Percentiles rank a stretch among this genome's conserved stretches.
Conservation (phyloP, 2,329 filamentous ascomycete species). For the Pseudocercospora crystallina region DNA sequence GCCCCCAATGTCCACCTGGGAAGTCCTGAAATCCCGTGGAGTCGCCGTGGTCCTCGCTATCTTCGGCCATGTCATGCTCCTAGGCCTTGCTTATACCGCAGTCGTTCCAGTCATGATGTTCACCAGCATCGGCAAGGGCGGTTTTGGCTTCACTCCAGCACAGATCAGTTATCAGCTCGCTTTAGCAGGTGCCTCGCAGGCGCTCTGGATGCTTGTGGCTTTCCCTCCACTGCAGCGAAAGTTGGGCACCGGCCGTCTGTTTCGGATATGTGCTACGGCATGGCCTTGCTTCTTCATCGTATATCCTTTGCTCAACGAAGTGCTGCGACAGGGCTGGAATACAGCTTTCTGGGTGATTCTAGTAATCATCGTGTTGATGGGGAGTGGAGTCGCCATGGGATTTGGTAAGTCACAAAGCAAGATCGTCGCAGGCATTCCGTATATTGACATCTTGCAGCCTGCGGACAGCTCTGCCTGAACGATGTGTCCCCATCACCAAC, state of each 20-base stretch:
- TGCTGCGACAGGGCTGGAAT: slow-evolving; percentile 52
- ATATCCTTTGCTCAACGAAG: slow-evolving; percentile 55
- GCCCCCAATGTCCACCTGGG: slow-evolving; percentile 47
- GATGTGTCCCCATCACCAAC: slow-evolving; percentile 66
- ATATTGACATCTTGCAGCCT: slow-evolving; percentile 41
- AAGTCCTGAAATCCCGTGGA: slow-evolving; percentile 62
- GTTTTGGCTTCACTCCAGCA: slow-evolving; percentile 61
- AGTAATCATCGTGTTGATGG: slow-evolving; percentile 51
- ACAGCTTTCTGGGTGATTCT: slow-evolving; percentile 59
- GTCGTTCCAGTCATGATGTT: slow-evolving; percentile 68
- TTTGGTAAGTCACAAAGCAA: slow-evolving; percentile 51
- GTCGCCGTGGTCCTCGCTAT: slow-evolving; percentile 66
- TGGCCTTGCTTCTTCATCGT: slow-evolving; percentile 66
- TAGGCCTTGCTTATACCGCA: slow-evolving; percentile 71
- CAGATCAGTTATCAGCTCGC: slow-evolving; percentile 68
- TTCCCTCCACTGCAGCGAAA: slow-evolving; percentile 69
- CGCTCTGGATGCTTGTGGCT: slow-evolving; percentile 67
- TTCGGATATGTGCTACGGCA: slow-evolving; percentile 56
- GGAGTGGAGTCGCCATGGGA: slow-evolving; percentile 65
- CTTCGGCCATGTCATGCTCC: slow-evolving; percentile 65
- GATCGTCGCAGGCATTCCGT: not conserved
- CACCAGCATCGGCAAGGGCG: slow-evolving; percentile 62
- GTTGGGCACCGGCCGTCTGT: slow-evolving; percentile 64
- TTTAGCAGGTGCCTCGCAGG: slow-evolving; percentile 64
- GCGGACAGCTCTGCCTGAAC: slow-evolving; percentile 71